These are phyloP conservation scores for Linum tenue DNA, from an alignment of 345 rosid genomes.

Conservation along the genomic window DNA sequence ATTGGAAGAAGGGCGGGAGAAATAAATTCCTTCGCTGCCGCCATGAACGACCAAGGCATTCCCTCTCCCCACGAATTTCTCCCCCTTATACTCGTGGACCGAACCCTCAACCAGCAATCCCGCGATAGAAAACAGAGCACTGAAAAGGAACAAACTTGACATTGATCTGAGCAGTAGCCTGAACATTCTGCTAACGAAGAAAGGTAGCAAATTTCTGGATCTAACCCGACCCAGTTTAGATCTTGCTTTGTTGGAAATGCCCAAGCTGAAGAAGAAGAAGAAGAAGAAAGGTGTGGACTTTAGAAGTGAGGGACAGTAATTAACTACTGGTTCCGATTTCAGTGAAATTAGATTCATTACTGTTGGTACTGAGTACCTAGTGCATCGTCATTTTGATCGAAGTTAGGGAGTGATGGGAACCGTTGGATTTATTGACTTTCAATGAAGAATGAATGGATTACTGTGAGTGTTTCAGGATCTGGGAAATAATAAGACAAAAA, in stretches of 20 bases:
- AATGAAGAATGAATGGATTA: not conserved
- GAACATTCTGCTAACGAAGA: slow-evolving; percentile 11
- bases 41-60: slow-evolving; percentile 91
- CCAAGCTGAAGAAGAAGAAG: not conserved
- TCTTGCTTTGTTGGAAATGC: slow-evolving; percentile 2
- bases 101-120: slow-evolving; percentile 41
- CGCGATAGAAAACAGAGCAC: slow-evolving; percentile 13
- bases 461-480: not conserved
- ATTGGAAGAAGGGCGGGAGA: slow-evolving; percentile 28
- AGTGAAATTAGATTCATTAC: not conserved
- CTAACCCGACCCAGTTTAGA: slow-evolving; percentile 12
- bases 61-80: slow-evolving; percentile 68
- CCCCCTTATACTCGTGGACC: slow-evolving; percentile 72
- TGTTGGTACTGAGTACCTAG: not conserved
- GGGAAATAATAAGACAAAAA: not conserved
- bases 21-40: slow-evolving; percentile 92
- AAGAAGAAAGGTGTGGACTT: not conserved
- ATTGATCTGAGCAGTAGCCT: slow-evolving; percentile 8
- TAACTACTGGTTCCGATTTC: too few relatives aligned
- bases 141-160: slow-evolving; percentile 19
- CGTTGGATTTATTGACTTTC: slow-evolving; percentile 8
- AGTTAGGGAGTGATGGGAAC: not conserved
- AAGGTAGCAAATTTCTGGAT: slow-evolving; percentile 22
- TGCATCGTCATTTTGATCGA: too few relatives aligned
- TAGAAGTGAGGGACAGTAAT: not conserved